Evolutionary conservation across 805 yeast species (phyloP).

Genomic region (Candida ulmi): DNA sequence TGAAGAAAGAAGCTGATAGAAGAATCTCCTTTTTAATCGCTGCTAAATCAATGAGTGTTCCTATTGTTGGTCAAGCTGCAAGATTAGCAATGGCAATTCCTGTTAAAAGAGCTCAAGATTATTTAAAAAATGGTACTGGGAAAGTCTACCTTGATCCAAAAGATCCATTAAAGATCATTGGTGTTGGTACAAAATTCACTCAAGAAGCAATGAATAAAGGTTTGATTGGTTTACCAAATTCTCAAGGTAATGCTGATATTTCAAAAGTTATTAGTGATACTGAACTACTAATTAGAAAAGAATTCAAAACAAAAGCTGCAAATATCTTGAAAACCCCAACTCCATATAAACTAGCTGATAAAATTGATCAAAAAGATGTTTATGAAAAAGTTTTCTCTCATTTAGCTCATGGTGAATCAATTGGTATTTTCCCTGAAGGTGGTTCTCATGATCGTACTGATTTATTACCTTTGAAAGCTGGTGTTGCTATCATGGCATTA

Average conservation of each 20-base stretch:
- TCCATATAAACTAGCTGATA: constrained; percentile 65
- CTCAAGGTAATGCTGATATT: constrained; percentile 72
- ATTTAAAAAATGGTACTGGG: constrained; percentile 63
- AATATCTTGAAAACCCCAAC: constrained; percentile 46
- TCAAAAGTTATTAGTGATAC: constrained; percentile 65
- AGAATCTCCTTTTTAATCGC: constrained; percentile 82
- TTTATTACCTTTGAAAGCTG: constrained; percentile 87
- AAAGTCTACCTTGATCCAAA: constrained; percentile 48
- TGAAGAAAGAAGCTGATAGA: constrained; percentile 58
- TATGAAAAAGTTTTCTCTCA: constrained; percentile 83
- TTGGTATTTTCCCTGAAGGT: constrained; percentile 97
- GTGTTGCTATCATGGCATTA: constrained; percentile 95
- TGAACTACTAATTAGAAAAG: constrained; percentile 61
- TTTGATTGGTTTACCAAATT: constrained; percentile 68
- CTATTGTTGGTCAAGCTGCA: constrained; percentile 71
- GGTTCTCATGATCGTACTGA: constrained; percentile 96
- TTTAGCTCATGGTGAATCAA: constrained; percentile 69
- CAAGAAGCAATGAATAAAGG: constrained; percentile 54
- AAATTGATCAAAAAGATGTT: constrained; percentile 81
- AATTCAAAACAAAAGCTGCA: constrained; percentile 50
- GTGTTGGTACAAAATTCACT: constrained; percentile 64
- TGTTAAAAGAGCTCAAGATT: constrained; percentile 89
- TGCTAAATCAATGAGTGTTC: constrained; percentile 61
- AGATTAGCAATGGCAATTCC: constrained; percentile 80
- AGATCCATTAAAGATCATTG: constrained; percentile 52